Evolutionary conservation across 805 yeast genomes (phyloP), one percentile per base, ranked within the genome.

Genomic region (Isabelozyma pseudorhagii): DNA sequence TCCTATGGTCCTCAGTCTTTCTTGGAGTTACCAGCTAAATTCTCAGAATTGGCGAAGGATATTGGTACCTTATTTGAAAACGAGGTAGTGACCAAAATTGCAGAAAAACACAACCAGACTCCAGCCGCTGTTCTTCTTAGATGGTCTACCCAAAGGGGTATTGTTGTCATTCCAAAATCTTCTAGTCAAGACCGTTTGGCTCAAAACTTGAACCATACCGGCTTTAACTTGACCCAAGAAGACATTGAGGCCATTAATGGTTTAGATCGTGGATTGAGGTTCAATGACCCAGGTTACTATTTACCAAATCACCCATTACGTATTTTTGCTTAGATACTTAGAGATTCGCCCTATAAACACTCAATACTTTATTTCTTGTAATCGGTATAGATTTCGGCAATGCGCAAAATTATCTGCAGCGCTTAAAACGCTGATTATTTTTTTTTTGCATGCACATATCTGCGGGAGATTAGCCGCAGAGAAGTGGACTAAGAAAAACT

Each of bases 171-270:
- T 46, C 68, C 69, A 29, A 65, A 64, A 53, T 63, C 69, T 14
- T 60, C 55, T 21, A 48, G 51, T 15, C 62, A 55, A 40, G 46
- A 54, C 21, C 52, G 69, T 51, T 51, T 67, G 53, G 46, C 58
- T 52, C 48, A 61, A 45, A 61, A 70, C 60, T 52, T 61, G 54
- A 49, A 62, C 53, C 62, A 66, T 5, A 48, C 64, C 42, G 49
- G 42, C 15, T 58, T 66, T 50, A 42, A 54, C 4, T 59, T 77
- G 39, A 49, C 64, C 3, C 64, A 66, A n/a, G 74, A 61, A 31
- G 80, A 76, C 47, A 67, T 71, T 9, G 57, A 64, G 43, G 52
- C 52, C 13, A 60, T 74, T 42, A 56, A 62, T 49, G 50, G 57
- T 10, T 58, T 73, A 18, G 52, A 56, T 5, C 69, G 68, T 39